These are phyloP conservation scores for Calonectria hongkongensis DNA, from an alignment of 2,329 filamentous ascomycete species.

Conservation along the genomic window DNA sequence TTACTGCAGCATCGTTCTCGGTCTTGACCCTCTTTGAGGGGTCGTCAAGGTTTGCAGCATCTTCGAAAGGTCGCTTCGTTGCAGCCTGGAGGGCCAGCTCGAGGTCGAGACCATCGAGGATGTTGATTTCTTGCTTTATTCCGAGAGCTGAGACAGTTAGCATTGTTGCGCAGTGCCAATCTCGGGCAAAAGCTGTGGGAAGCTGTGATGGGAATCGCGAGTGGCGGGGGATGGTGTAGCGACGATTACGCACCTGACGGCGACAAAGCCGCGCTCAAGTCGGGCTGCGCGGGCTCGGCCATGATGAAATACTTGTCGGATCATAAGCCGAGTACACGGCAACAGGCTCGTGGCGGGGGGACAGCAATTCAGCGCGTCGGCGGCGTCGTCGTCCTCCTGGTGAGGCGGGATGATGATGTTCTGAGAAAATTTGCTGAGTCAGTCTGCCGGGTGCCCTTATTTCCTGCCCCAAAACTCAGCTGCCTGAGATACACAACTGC, in stretches of 20 bases:
- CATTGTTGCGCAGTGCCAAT: slow-evolving; percentile 38
- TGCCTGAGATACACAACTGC: slow-evolving; percentile 63
- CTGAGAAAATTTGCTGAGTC: slow-evolving; percentile 66
- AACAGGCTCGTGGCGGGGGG: slow-evolving; percentile 45
- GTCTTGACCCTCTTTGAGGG: slow-evolving; percentile 61
- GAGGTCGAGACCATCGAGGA: slow-evolving; percentile 60
- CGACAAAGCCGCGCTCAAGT: slow-evolving; percentile 59
- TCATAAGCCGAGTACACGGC: slow-evolving; percentile 51
- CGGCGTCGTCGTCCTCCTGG: slow-evolving; percentile 47
- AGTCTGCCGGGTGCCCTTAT: slow-evolving; percentile 62
- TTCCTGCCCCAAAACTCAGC: slow-evolving; percentile 63
- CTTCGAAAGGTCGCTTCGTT: slow-evolving; percentile 63
- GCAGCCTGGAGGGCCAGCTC: slow-evolving; percentile 60
- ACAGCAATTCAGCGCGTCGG: slow-evolving; percentile 47
- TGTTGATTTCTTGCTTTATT: slow-evolving; percentile 63
- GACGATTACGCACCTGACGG: slow-evolving; percentile 59
- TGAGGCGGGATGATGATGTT: slow-evolving; percentile 56
- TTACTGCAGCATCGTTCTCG: slow-evolving; percentile 49
- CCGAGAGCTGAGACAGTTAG: slow-evolving; percentile 56
- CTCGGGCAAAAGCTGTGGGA: slow-evolving; percentile 35
- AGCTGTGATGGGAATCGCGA: slow-evolving; percentile 30
- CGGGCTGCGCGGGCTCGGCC: slow-evolving; percentile 64
- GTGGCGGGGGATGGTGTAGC: slow-evolving; percentile 38
- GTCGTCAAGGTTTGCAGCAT: slow-evolving; percentile 53
- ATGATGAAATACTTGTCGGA: slow-evolving; percentile 60